Percentiles rank a stretch among this genome's conserved stretches.
Conservation (phyloP, 2,329 filamentous ascomycete genomes). For the Zarea fungicola region DNA sequence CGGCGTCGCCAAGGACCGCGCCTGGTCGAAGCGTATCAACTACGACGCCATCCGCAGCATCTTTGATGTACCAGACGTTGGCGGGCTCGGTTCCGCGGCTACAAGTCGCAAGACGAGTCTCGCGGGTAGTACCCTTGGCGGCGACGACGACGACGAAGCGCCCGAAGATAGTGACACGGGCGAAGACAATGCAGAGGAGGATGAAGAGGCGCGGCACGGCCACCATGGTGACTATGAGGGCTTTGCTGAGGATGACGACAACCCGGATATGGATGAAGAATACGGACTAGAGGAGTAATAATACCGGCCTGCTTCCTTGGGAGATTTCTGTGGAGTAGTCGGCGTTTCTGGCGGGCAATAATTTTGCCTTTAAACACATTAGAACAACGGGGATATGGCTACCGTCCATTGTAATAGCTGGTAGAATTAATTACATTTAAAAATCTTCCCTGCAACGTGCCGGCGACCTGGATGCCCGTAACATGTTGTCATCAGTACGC, state of each 20-base stretch:
- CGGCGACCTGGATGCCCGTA: too few species aligned
- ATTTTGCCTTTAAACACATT: too few species aligned
- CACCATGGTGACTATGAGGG: conserved; percentile 23
- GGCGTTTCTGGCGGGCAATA: too few species aligned
- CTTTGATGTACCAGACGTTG: conserved; percentile 43
- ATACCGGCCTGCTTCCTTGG: not conserved
- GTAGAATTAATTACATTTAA: too few species aligned
- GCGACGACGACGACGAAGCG: conserved; percentile 29
- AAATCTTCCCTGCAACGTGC: too few species aligned
- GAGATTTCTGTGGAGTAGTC: too few species aligned
- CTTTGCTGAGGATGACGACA: conserved; percentile 32
- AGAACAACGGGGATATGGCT: too few species aligned
- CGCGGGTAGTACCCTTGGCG: conserved; percentile 32
- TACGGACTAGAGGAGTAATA: conserved; percentile 28
- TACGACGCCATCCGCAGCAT: conserved; percentile 59
- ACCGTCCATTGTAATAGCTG: too few species aligned
- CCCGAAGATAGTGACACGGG: conserved; percentile 32
- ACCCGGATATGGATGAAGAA: conserved; percentile 32
- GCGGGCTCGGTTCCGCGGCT: conserved; percentile 44
- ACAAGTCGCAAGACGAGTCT: conserved; percentile 41
- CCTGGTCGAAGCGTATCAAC: conserved; percentile 70
- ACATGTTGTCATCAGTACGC: too few species aligned
- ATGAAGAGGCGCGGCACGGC: conserved; percentile 19
- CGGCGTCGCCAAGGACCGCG: conserved; percentile 61
- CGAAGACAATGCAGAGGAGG: conserved; percentile 29